A percentile compares a stretch with the other conserved stretches of the same genome.
These are phyloP conservation scores for Phellinidium pouzarii DNA, from an alignment of 1,284 basidiomycete genomes.

Conservation along the genomic window DNA sequence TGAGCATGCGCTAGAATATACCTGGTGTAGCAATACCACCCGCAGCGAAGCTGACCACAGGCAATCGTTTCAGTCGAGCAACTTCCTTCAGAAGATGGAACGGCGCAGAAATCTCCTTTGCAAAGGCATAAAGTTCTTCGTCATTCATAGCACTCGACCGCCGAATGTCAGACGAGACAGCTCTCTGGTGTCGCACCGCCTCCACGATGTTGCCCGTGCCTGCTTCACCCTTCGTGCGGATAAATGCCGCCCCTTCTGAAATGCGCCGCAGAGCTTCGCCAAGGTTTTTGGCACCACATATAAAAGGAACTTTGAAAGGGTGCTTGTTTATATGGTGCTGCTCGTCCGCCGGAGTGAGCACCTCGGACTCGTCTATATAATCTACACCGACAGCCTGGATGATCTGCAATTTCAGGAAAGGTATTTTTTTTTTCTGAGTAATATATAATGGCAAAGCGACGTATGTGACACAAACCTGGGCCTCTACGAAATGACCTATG, in stretches of 20 bases:
- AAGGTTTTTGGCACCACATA: conserved; percentile 73
- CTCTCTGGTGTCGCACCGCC: conserved; percentile 88
- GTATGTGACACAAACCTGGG: conserved; percentile 53
- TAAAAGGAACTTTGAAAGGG: conserved; percentile 83
- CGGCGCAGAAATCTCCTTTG: conserved; percentile 93
- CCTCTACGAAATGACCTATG: conserved; percentile 97
- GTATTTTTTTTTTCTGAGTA: background rate
- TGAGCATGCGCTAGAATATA: conserved; percentile 28
- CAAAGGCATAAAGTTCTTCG: conserved; percentile 92
- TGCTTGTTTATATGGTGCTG: conserved; percentile 86
- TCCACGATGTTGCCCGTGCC: conserved; percentile 98
- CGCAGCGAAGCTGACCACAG: conserved; percentile 94
- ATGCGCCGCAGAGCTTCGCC: conserved; percentile 95
- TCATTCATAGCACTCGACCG: conserved; percentile 84
- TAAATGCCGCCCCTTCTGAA: conserved; percentile 95
- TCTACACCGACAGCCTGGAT: conserved; percentile 92
- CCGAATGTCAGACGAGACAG: conserved; percentile 82
- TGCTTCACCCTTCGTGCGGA: conserved; percentile 96
- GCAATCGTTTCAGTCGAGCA: conserved; percentile 86
- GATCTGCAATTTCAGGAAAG: no score
- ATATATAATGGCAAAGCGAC: background rate
- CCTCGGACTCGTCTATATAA: conserved; percentile 98
- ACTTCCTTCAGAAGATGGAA: conserved; percentile 97
- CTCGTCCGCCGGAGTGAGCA: conserved; percentile 93
- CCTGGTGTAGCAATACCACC: conserved; percentile 96